Conservation (phyloP, 805 yeast genomes). For the Maudiozyma turicensis region DNA sequence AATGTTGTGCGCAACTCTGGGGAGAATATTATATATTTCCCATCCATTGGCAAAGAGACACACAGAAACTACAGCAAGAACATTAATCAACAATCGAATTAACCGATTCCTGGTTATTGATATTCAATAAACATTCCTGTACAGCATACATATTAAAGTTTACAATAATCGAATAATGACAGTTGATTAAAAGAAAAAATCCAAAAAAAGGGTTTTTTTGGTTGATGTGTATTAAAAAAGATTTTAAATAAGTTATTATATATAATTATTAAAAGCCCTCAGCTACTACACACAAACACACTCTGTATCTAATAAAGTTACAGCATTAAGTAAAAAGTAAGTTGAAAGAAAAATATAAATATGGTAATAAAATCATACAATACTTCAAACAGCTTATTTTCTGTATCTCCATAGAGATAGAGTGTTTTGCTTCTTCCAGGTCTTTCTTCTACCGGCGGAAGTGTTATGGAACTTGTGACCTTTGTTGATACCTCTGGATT, state of each 20-base stretch:
- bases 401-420: constrained; percentile 99
- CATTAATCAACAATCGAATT: too few species aligned
- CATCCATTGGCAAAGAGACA: too few species aligned
- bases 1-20: too few species aligned
- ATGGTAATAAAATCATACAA: not conserved
- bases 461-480: constrained; percentile 99
- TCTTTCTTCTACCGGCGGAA: constrained; percentile 97
- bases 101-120: too few species aligned
- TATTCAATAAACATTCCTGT: too few species aligned
- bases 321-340: constrained; percentile 1
- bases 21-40: too few species aligned
- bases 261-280: too few species aligned
- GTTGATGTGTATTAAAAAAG: not conserved
- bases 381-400: constrained; percentile 38
- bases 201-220: not conserved
- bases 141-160: too few species aligned
- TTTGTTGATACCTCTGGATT: constrained; percentile 99
- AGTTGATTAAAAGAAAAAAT: not conserved
- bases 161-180: not conserved
- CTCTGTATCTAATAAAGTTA: not conserved
- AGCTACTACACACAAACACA: constrained; percentile 1
- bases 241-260: not conserved
- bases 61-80: too few species aligned
- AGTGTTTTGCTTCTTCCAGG: constrained; percentile 99
- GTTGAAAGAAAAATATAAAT: constrained; percentile 1